These are phyloP conservation scores for Fomitopsis pulvina DNA, from an alignment of 768 basidiomycete genomes.

Conservation along the genomic window DNA sequence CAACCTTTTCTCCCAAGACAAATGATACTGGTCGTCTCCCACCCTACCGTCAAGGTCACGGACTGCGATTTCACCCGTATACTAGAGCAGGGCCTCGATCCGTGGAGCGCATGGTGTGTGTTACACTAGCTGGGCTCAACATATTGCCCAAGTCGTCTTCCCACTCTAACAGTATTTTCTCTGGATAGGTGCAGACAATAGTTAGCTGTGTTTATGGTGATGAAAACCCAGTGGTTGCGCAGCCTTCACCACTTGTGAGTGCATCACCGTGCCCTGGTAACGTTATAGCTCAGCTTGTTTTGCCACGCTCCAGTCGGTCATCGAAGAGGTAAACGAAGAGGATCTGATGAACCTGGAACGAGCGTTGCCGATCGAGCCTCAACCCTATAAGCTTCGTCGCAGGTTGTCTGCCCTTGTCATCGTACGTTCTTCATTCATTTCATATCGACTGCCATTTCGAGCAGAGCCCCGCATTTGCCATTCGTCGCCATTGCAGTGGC, in stretches of 20 bases:
- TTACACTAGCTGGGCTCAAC: too few species aligned
- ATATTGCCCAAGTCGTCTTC: too few species aligned
- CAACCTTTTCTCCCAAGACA: not conserved
- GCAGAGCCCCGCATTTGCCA: not conserved
- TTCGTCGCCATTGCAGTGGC: not conserved
- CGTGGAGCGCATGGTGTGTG: too few species aligned
- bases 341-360: not conserved
- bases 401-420: not conserved
- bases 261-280: not conserved
- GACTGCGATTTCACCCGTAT: not conserved
- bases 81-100: too few species aligned
- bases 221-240: not conserved
- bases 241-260: not conserved
- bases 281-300: not conserved
- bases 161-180: not conserved
- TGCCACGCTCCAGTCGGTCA: not conserved
- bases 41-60: not conserved
- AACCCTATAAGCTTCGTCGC: not conserved
- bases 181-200: not conserved
- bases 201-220: not conserved
- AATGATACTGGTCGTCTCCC: not conserved
- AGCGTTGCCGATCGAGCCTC: not conserved
- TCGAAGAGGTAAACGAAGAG: not conserved
- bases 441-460: not conserved
- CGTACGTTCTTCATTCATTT: not conserved